Base-by-base conservation (phyloP, 108 stramenopile species). In the Cylindrotheca fusiformis region DNA sequence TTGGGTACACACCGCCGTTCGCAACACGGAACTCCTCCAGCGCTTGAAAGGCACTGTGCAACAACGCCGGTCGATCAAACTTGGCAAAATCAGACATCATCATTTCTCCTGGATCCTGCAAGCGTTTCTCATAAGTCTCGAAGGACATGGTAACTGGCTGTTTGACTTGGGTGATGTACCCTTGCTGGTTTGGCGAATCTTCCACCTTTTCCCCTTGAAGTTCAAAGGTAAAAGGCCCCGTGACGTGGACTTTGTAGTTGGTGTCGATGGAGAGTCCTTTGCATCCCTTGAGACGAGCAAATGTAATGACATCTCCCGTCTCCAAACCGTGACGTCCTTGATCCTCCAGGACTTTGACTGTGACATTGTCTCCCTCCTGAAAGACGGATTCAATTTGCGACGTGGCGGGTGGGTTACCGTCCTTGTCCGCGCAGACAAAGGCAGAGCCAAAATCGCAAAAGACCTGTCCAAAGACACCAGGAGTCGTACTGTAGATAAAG, bases 11-110 rank as follows among this genome's bases (percentile, higher is more conserved):
- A 55, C 79, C 81, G 0, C 79, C 90, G 49, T 80, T 67, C 44
- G 75, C 49, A 17, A 75, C 74, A 32, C 76, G 74, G 41, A 74
- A 87, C 32, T 75, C 63, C 24, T 81, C 80, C 65, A 99, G 67
- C 20, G 89, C 96, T 45, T 82, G 72, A 67, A 95, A 98, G 53
- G 79, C 90, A 52, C 79, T 66, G 68, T 98, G 97, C 26, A 97
- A 65, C 48, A 96, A 69, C 14, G 79, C 82, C 26, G 95, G 95
- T 24, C 96, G 91, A 63, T 94, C 97, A 69, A 95, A 93, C 75
- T 99, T 99, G 53, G 95, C 98, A 80, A 97, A 97, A 76, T 99
- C 98, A n/a, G 90, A 88, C 77, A 94, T 75, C 90, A 96, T 88
- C 65, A 95, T 71, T 46, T 93, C 91, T n/a, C 86, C 95, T 36